Base-by-base conservation (phyloP, 441 rosid genomes). In the Erodium texanum region DNA sequence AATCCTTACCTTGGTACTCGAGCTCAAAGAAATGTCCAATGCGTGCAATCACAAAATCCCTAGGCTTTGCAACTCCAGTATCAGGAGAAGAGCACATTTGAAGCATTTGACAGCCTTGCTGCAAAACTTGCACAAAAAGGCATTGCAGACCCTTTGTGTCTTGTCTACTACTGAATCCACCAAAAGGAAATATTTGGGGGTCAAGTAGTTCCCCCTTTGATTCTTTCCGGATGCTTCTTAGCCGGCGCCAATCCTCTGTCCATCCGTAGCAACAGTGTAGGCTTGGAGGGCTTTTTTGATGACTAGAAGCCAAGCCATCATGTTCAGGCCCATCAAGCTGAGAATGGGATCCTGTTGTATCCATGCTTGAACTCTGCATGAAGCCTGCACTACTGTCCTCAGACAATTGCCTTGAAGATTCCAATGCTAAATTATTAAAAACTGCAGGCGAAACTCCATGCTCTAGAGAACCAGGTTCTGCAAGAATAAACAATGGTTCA, bases 171-270 rank as follows among this genome's bases (percentile, higher is more conserved):
- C 99, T 92, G 73, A 96, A 93, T 80, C 98, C 99, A 74, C 97
- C 99, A 76, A 90, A 96, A 71, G 99, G 98, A 70, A 93, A 93
- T 75, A 96, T 87, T 77, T 93, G 93, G 75, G 91, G 88, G 85
- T 96, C 98, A 48, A 96, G 96, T 72, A 93, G 80, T 88, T 96
- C 99, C 77, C 98, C 99, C 85, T 97, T 82, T 52, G 96, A 90
- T 79, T 96, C 99, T 23, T 98, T 93, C 99, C 99, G 93, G 77
- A 93, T 82, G 84, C 97, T 90, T 72, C 88, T 97, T 69, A 96
- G 89, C 99, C 99, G 93, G 70, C 97, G 92, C 99, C 99, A 96
- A 82, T 93, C 99, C 79, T 96, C 99, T 64, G 99, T 90, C 99
- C 99, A 96, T 22, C 98, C 98, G 70, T 96, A 96, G 83, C 98